phyloP scores from a whole-genome alignment of 202 grass and related monocot genomes.

The Panicum hallii region DNA sequence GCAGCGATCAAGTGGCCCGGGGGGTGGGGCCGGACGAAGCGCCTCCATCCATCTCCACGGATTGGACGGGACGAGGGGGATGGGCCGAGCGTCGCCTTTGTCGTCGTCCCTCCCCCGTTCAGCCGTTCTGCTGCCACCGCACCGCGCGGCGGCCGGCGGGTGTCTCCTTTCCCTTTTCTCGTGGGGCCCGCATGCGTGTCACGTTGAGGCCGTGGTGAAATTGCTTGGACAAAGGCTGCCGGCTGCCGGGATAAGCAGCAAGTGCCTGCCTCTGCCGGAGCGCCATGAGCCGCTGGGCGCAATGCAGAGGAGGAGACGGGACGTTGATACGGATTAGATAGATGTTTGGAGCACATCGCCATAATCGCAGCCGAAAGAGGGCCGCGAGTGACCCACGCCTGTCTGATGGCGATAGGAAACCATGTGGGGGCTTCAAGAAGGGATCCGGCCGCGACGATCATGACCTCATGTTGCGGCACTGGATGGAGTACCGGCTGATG shows the following conservation, averaged over 20 bases:
- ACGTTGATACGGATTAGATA: not conserved
- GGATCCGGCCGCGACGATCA: not conserved
- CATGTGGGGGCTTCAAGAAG: not conserved
- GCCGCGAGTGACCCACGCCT: not conserved
- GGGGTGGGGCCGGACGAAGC: not conserved
- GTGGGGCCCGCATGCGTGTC: not conserved
- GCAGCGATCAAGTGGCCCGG: not conserved
- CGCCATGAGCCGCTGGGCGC: not conserved
- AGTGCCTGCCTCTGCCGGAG: not conserved
- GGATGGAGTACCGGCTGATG: not conserved
- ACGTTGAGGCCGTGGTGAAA: not conserved
- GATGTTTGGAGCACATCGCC: not conserved
- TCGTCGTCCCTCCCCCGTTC: not conserved
- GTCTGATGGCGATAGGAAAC: not conserved
- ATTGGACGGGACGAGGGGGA: constrained; percentile 34
- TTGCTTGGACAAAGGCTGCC: not conserved
- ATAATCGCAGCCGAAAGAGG: constrained; percentile 38
- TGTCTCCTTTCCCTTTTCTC: too few species aligned
- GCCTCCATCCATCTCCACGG: not conserved
- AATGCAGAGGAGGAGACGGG: not conserved
- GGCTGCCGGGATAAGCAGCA: not conserved
- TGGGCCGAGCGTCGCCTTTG: constrained; percentile 29
- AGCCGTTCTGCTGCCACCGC: not conserved
- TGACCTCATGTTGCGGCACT: not conserved
- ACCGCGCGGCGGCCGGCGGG: too few species aligned